Percentiles rank a stretch among this genome's conserved stretches.
phyloP scores from a whole-genome alignment of 163 green algal genomes.

The Volvox carteri region DNA sequence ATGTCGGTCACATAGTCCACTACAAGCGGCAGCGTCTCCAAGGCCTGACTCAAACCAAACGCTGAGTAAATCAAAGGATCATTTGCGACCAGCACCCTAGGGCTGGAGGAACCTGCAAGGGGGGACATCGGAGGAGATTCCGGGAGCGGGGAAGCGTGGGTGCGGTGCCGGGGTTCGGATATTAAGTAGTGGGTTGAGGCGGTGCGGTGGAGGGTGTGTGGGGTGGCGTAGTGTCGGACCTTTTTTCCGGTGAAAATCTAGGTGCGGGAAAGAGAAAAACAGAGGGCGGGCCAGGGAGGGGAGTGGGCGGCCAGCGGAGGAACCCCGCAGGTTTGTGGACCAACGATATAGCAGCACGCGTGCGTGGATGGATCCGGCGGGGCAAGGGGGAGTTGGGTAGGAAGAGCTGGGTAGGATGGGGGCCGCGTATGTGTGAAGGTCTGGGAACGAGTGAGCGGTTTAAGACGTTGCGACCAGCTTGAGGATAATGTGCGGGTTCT shows the following conservation, averaged over 20 bases:
- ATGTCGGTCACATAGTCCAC: slow-evolving; percentile 10
- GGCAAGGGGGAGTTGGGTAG: no score
- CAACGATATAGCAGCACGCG: no score
- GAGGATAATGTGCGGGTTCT: background rate
- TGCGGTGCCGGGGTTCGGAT: no score
- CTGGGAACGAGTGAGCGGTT: background rate
- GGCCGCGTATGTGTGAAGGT: background rate
- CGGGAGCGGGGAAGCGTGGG: no score
- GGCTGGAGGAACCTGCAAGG: background rate
- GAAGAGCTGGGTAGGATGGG: background rate
- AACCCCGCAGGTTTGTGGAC: no score
- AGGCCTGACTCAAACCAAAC: background rate
- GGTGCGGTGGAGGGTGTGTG: no score
- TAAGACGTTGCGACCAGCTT: background rate
- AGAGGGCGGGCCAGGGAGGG: background rate
- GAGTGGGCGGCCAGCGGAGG: background rate
- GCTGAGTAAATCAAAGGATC: background rate
- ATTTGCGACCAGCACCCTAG: background rate
- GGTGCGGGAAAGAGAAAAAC: background rate
- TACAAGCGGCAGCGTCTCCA: background rate
- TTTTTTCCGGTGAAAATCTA: background rate
- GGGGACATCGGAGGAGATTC: background rate
- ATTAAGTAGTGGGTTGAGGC: no score
- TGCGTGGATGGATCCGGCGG: no score
- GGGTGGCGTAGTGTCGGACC: background rate